Evolutionary conservation across 805 yeast genomes (phyloP), one percentile per base, ranked within the genome.

Genomic region (Scheffersomyces coipomensis): DNA sequence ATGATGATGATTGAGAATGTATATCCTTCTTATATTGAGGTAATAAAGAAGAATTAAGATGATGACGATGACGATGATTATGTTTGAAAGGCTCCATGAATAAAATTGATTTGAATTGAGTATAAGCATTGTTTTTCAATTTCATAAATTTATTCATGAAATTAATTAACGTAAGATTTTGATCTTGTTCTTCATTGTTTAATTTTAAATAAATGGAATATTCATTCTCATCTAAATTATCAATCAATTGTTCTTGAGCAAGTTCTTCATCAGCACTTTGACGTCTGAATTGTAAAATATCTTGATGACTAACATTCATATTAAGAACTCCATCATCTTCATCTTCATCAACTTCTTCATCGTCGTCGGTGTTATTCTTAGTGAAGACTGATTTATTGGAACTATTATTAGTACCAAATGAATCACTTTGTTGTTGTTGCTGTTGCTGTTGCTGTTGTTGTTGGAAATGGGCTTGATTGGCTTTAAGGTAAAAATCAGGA

Each of bases 171-270:
- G 13, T 46, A 31, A 19, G 47, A 44, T 26, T 23, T 18, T n/a
- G n/a, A n/a, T 48, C 49, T 5, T 45, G 51, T 15, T 47, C 48
- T n/a, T 47, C 52, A 25, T 44, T 47, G 42, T 48, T 46, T 38
- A 52, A 34, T 6, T 44, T 40, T 29, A 56, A 49, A 37, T 55
- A 58, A 11, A 53, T 46, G 24, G 56, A 45, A 41, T 56, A 56
- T 23, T 53, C 48, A 36, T 55, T 33, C 10, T 34, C 33, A 34
- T 34, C 33, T 7, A 16, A 17, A 21, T 13, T 17, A 26, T 32
- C 43, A 25, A 31, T 22, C 5, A 34, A 31, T 15, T 27, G n/a
- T 27, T 27, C 30, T 24, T 24, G 13, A 19, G 10, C 34, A 12
- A 31, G 30, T 29, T 41, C 40, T 24, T 54, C 58, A 13, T 47